These are phyloP conservation scores for Helicostylum pulchrum DNA, from an alignment of 192 early-diverging fungal genomes.

Conservation along the genomic window DNA sequence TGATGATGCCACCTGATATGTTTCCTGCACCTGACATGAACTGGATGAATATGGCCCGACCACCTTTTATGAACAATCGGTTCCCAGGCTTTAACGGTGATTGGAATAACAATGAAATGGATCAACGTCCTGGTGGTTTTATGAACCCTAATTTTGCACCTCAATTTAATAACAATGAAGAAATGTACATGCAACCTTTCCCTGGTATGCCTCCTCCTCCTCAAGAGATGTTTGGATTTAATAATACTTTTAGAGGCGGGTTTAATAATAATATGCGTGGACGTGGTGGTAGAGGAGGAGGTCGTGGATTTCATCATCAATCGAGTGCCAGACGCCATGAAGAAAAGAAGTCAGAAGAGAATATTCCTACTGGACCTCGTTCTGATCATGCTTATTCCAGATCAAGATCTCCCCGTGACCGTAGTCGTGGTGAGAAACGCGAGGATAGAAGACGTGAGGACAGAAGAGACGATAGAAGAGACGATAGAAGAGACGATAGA, in stretches of 20 bases:
- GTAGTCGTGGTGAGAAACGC: neutral
- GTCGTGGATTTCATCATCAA: conserved; percentile 7
- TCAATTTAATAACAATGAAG: neutral
- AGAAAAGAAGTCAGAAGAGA: conserved; percentile 4
- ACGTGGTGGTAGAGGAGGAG: conserved; percentile 2
- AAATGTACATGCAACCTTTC: conserved; percentile 6
- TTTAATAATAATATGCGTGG: neutral
- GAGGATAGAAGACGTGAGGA: conserved; percentile 4
- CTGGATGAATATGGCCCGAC: conserved; percentile 21
- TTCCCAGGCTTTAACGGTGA: neutral
- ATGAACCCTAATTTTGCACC: conserved; percentile 12
- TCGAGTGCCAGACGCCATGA: neutral
- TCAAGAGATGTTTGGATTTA: conserved; percentile 24
- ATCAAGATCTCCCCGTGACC: conserved; percentile 16
- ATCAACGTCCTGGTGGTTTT: conserved; percentile 2
- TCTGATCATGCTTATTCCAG: conserved; percentile 19
- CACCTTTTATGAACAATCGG: conserved; percentile 1
- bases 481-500: too few species aligned
- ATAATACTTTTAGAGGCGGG: conserved; percentile 12
- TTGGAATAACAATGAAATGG: neutral
- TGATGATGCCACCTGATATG: conserved; percentile 19
- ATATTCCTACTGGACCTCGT: conserved; percentile 29
- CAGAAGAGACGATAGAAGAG: conserved; percentile 7
- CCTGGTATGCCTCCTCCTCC: conserved; percentile 1
- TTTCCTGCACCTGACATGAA: conserved; percentile 24